phyloP scores from a whole-genome alignment of 208 protist species.

The Porcisia deanei region DNA sequence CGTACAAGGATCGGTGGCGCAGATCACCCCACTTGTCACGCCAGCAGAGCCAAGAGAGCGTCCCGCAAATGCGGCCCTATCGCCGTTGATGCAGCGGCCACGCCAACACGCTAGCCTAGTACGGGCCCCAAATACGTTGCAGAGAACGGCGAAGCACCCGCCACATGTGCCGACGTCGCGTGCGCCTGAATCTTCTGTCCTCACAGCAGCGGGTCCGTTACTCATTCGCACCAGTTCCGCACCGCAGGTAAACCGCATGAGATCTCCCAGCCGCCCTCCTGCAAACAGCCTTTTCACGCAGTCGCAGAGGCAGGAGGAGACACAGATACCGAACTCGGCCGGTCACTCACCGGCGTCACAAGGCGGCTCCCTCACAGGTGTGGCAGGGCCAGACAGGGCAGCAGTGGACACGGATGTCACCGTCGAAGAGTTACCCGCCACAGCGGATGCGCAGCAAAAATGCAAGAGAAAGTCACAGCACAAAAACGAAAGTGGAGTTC shows the following conservation, averaged over 20 bases:
- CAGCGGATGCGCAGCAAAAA: slow-evolving; percentile 1
- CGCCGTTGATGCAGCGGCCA: slow-evolving; percentile 6
- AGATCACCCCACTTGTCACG: too few species aligned
- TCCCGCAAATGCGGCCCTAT: slow-evolving; percentile 1
- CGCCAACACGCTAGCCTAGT: slow-evolving; percentile 6
- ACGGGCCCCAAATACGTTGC: slow-evolving; percentile 1
- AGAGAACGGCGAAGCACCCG: not conserved
- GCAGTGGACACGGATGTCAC: not conserved
- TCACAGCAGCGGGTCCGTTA: not conserved
- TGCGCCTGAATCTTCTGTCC: not conserved
- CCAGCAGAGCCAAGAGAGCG: not conserved
- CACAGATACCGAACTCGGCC: slow-evolving; percentile 8
- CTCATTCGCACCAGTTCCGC: not conserved
- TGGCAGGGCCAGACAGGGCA: not conserved
- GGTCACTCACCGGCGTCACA: not conserved
- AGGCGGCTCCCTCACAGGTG: not conserved
- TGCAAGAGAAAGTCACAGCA: slow-evolving; percentile 15
- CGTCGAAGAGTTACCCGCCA: not conserved
- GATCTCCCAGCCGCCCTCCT: not conserved
- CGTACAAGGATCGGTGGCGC: not conserved
- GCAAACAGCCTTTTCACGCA: not conserved
- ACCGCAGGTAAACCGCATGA: not conserved
- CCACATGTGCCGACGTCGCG: not conserved
- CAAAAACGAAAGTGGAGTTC: slow-evolving; percentile 18
- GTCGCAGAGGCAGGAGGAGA: slow-evolving; percentile 17